Percentiles rank a stretch among this genome's conserved stretches.
Evolutionary conservation across 179 eudicot species (phyloP).

Genomic region (Corrigiola litoralis): DNA sequence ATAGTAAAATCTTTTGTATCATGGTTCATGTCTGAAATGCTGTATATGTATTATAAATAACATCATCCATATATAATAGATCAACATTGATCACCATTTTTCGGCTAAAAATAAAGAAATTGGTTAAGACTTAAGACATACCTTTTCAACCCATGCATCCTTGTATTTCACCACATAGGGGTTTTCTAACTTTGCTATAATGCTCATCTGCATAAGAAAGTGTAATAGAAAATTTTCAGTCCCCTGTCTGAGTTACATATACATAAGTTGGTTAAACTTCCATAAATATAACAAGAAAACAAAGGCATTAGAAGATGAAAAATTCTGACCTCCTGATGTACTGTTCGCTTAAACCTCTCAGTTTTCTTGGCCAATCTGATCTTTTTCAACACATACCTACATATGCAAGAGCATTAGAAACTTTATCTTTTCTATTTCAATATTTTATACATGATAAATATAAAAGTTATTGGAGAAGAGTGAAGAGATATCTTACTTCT

Average conservation of each 20-base stretch:
- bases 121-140: conserved; percentile 19
- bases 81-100: neutral
- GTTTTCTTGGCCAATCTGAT: conserved; percentile 73
- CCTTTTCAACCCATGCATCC: conserved; percentile 98
- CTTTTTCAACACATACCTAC: conserved; percentile 83
- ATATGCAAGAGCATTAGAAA: neutral
- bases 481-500: conserved; percentile 39
- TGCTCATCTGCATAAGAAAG: conserved; percentile 53
- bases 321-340: conserved; percentile 74
- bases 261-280: neutral
- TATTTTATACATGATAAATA: neutral
- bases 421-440: neutral
- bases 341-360: conserved; percentile 83
- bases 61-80: too few species aligned
- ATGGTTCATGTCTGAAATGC: too few species aligned
- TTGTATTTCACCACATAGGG: conserved; percentile 78
- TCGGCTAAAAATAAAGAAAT: neutral
- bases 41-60: too few species aligned
- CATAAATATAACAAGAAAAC: neutral
- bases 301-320: neutral
- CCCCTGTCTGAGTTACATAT: neutral
- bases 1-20: neutral
- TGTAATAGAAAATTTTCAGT: neutral
- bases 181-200: conserved; percentile 66
- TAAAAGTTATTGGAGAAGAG: too few species aligned